Conservation (phyloP, 2,329 filamentous ascomycete species). For the Xylariaceae sp. region DNA sequence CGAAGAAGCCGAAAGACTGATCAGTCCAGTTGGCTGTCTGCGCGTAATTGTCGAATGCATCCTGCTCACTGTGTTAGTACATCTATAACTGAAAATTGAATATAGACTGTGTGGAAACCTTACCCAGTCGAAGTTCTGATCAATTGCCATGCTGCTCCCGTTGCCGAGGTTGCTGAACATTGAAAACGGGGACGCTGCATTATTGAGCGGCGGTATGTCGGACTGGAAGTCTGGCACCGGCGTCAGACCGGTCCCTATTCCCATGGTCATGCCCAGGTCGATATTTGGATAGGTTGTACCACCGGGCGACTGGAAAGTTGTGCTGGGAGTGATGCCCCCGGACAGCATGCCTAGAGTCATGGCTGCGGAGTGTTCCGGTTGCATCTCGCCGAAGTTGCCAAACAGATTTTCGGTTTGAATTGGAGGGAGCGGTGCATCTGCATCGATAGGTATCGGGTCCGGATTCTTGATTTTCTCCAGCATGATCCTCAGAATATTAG, state of each 20-base stretch:
- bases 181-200: conserved; percentile 45
- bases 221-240: conserved; percentile 33
- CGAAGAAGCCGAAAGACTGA: conserved; percentile 49
- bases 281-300: conserved; percentile 40
- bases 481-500: conserved; percentile 77
- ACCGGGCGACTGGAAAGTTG: conserved; percentile 35
- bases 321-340: conserved; percentile 32
- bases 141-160: conserved; percentile 41
- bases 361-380: conserved; percentile 39
- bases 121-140: conserved; percentile 57
- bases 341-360: conserved; percentile 43
- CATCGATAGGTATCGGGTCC: conserved; percentile 19
- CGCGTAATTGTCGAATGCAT: conserved; percentile 54
- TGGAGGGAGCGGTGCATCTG: conserved; percentile 7
- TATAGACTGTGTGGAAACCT: too few species aligned
- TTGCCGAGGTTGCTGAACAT: conserved; percentile 47
- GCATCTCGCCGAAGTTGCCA: conserved; percentile 27
- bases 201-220: conserved; percentile 33
- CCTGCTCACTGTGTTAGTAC: conserved; percentile 38
- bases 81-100: background rate
- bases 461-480: conserved; percentile 67
- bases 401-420: conserved; percentile 26
- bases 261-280: conserved; percentile 37
- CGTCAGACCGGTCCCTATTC: conserved; percentile 29
- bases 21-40: conserved; percentile 54